Evolutionary conservation across 176 grass and related monocot genomes (phyloP).

Genomic region (Raddia guianensis): DNA sequence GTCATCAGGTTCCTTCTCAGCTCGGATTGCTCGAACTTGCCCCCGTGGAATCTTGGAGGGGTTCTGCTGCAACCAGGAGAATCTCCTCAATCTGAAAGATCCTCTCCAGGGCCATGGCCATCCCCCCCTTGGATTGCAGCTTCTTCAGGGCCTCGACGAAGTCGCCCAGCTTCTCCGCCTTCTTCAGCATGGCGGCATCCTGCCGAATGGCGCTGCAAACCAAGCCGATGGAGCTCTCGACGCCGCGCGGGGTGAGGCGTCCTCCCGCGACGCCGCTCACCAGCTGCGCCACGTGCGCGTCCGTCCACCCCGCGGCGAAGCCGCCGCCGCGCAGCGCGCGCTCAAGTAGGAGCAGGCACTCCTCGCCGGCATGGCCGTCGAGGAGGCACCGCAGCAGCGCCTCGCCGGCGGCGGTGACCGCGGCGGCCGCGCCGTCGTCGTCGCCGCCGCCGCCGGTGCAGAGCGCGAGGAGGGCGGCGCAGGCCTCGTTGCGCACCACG

Average conservation of each 20-base stretch:
- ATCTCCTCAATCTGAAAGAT: neutral
- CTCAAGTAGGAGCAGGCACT: constrained; percentile 26
- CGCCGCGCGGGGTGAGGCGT: neutral
- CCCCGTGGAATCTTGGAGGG: neutral
- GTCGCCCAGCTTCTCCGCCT: neutral
- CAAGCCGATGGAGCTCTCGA: neutral
- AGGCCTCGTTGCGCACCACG: constrained; percentile 1
- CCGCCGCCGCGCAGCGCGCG: neutral
- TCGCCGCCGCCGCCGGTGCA: neutral
- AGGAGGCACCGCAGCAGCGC: constrained; percentile 1
- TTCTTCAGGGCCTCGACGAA: neutral
- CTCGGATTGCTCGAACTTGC: neutral
- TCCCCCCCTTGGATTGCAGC: neutral
- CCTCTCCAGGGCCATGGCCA: neutral
- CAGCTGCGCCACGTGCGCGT: neutral
- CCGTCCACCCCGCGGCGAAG: neutral
- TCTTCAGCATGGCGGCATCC: neutral
- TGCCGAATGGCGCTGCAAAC: neutral
- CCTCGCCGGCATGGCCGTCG: neutral
- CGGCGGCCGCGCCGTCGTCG: neutral
- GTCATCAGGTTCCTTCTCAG: neutral
- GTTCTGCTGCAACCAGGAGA: neutral
- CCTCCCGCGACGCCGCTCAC: neutral
- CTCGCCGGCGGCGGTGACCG: neutral
- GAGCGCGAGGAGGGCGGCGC: constrained; percentile 3